Evolutionary conservation across 2,329 filamentous ascomycete genomes (phyloP).

Genomic region (Plectosphaerella cucumerina): DNA sequence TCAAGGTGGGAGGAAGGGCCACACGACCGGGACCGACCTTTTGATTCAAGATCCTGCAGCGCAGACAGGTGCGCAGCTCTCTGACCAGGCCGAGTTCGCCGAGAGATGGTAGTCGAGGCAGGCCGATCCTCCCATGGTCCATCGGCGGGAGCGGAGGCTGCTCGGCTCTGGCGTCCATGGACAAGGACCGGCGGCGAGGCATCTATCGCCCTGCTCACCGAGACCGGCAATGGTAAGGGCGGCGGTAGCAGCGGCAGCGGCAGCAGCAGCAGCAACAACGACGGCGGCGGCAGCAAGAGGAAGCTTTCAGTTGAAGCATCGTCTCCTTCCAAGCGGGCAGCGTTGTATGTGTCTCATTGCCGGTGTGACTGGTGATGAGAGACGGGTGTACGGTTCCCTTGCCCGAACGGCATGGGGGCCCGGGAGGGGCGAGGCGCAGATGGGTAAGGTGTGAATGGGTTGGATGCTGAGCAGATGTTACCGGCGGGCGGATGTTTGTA

Average conservation of each 20-base stretch:
- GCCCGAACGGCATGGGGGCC: too few species aligned
- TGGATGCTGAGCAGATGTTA: too few species aligned
- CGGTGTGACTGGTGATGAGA: neutral
- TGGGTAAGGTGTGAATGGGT: too few species aligned
- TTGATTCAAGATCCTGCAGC: conserved; percentile 43
- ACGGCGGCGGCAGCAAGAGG: neutral
- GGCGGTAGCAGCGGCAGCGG: too few species aligned
- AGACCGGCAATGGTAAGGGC: too few species aligned
- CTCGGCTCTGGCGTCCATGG: neutral
- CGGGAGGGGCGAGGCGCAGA: too few species aligned
- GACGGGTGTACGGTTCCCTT: too few species aligned
- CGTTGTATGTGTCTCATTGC: neutral
- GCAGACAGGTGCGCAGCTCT: conserved; percentile 44
- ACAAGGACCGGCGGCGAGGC: neutral
- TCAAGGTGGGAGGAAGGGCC: neutral
- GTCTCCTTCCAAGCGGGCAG: neutral
- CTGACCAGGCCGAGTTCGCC: conserved; percentile 48
- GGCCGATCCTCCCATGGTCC: neutral
- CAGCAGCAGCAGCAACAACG: neutral
- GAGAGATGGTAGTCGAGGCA: conserved; percentile 49
- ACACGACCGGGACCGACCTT: conserved; percentile 31
- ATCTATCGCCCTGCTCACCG: too few species aligned
- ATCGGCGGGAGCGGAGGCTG: neutral
- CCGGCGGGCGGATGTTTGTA: too few species aligned
- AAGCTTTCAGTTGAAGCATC: neutral